Conservation (phyloP, 2,329 filamentous ascomycete species). For the Xylaria multiplex region DNA sequence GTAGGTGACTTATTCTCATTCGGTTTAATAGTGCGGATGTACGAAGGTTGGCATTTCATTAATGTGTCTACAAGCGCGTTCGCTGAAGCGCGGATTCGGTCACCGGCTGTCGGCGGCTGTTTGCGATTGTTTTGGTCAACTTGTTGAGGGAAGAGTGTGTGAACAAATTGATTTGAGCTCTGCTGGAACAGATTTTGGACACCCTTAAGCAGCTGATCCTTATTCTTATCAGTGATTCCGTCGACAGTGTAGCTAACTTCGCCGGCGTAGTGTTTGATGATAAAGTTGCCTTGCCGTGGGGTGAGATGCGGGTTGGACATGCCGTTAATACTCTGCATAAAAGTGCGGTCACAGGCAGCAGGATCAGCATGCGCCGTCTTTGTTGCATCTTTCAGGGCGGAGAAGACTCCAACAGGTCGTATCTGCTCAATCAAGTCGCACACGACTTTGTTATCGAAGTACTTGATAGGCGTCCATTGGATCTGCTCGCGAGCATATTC, state of each 20-base stretch:
- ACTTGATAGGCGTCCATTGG: conserved; percentile 98
- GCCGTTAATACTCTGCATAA: conserved; percentile 91
- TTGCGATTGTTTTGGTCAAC: conserved; percentile 96
- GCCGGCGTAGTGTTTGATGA: conserved; percentile 98
- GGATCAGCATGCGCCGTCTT: conserved; percentile 98
- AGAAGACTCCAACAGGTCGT: conserved; percentile 90
- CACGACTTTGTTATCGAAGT: conserved; percentile 99
- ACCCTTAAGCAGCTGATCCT: conserved; percentile 95
- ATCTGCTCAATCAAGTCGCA: conserved; percentile 96
- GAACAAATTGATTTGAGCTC: conserved; percentile 86
- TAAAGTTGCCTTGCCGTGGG: conserved; percentile 92
- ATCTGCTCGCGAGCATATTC: conserved; percentile 97
- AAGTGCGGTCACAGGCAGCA: conserved; percentile 91
- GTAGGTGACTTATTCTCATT: conserved; percentile 98
- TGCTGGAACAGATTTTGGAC: conserved; percentile 85
- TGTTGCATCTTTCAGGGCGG: conserved; percentile 95
- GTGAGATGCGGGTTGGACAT: conserved; percentile 93
- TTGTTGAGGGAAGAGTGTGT: conserved; percentile 88
- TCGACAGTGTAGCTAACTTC: conserved; percentile 95
- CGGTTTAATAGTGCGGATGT: conserved; percentile 98
- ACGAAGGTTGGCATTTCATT: conserved; percentile 97
- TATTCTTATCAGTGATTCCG: conserved; percentile 99
- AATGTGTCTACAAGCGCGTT: conserved; percentile 94
- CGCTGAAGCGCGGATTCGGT: conserved; percentile 93
- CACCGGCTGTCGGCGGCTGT: conserved; percentile 91